Conservation (phyloP, 1,284 basidiomycete species). For the Sporisorium exsertum region DNA sequence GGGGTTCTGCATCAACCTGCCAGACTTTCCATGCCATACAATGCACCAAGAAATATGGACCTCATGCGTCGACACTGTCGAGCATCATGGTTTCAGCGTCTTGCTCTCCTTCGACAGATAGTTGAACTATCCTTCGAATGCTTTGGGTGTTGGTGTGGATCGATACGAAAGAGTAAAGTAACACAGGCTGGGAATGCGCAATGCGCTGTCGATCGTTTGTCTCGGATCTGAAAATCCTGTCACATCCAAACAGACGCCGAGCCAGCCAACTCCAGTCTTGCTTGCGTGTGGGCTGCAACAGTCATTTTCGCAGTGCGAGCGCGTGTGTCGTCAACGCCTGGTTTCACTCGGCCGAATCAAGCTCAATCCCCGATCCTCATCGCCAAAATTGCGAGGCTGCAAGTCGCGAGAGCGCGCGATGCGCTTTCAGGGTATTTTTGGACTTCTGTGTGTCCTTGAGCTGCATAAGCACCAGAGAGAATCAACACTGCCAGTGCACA, state of each 20-base stretch:
- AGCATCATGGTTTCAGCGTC: too few relatives aligned
- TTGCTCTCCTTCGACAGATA: too few relatives aligned
- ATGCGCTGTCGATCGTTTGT: conserved; percentile 50
- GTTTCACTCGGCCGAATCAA: conserved; percentile 11
- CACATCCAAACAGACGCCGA: conserved; percentile 7
- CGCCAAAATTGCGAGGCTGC: background rate
- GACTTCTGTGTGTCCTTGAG: conserved; percentile 9
- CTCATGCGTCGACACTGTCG: too few relatives aligned
- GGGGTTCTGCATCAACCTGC: conserved; percentile 12
- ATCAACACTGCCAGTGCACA: conserved; percentile 12
- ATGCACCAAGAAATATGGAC: background rate
- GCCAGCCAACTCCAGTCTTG: background rate
- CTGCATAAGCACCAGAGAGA: conserved; percentile 19
- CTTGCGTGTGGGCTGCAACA: background rate
- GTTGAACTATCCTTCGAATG: too few relatives aligned
- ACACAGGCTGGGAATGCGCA: too few relatives aligned
- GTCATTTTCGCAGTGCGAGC: too few relatives aligned
- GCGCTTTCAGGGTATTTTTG: conserved; percentile 2
- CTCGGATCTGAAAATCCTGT: conserved; percentile 16
- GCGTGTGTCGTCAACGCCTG: background rate
- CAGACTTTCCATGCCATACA: background rate
- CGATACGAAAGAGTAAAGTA: background rate
- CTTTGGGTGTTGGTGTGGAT: too few relatives aligned
- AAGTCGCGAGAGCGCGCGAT: conserved; percentile 44
- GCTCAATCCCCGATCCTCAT: conserved; percentile 16